Evolutionary conservation across 2,329 filamentous ascomycete genomes (phyloP).

Genomic region (Sordariomycetes sp.): DNA sequence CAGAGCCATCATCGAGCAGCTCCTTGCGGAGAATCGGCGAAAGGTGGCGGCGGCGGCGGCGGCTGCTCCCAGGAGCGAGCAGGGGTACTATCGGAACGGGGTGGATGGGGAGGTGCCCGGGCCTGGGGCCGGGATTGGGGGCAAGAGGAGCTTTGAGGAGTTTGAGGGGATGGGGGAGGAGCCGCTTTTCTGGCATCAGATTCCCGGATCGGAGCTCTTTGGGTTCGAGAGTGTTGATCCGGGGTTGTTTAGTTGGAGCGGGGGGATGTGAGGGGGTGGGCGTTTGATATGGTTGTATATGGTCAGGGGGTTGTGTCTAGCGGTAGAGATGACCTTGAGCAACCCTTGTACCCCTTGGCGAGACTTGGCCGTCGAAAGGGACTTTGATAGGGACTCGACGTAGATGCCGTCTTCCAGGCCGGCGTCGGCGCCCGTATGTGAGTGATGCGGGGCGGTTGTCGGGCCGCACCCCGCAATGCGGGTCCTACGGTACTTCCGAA

Average conservation of each 20-base stretch:
- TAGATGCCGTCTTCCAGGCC: no score
- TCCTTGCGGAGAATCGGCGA: conserved; percentile 7
- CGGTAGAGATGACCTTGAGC: no score
- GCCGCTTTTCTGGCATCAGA: not conserved
- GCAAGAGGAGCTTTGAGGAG: not conserved
- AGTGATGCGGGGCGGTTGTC: no score
- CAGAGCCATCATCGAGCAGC: conserved; percentile 12
- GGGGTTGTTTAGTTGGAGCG: not conserved
- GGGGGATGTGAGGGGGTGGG: not conserved
- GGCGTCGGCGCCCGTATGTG: no score
- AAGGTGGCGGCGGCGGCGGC: not conserved
- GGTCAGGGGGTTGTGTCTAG: not conserved
- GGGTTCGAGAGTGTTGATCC: conserved; percentile 2
- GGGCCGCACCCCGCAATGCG: no score
- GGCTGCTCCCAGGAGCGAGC: not conserved
- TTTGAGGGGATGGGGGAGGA: not conserved
- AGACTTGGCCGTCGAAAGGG: no score
- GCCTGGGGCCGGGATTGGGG: not conserved
- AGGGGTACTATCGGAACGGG: not conserved
- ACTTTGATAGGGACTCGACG: no score
- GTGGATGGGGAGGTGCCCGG: not conserved
- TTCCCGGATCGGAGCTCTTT: conserved; percentile 5
- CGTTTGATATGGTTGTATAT: not conserved
- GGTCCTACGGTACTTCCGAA: no score
- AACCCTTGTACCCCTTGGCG: no score